phyloP scores from a whole-genome alignment of 805 yeast genomes.

The Saturnispora saitoi region DNA sequence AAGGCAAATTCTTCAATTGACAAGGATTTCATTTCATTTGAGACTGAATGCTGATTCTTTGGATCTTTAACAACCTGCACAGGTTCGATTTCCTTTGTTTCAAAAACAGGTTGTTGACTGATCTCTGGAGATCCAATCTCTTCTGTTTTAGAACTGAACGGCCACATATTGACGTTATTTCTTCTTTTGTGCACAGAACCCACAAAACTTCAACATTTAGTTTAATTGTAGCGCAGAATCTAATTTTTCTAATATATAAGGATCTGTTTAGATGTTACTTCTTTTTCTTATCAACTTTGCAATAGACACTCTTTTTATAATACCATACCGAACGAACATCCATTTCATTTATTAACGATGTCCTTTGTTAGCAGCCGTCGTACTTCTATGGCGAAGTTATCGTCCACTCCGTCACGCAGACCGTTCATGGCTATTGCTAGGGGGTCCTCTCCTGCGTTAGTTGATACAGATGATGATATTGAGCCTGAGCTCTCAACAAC shows the following conservation, averaged over 20 bases:
- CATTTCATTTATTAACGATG: neutral
- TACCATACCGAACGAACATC: too few species aligned
- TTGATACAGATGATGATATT: constrained; percentile 13
- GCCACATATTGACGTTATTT: too few species aligned
- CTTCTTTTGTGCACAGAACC: too few species aligned
- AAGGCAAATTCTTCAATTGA: constrained; percentile 43
- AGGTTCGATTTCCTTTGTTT: neutral
- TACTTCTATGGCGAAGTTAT: constrained; percentile 4
- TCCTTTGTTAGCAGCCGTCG: neutral
- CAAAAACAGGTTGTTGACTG: neutral
- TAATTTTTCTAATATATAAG: too few species aligned
- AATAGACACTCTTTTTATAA: too few species aligned
- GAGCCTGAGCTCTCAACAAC: neutral
- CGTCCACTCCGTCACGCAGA: constrained; percentile 3
- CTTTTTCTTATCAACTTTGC: too few species aligned
- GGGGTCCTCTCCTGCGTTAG: constrained; percentile 17
- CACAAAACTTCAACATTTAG: too few species aligned
- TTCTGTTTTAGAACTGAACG: too few species aligned
- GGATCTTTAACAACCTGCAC: neutral
- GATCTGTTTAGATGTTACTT: too few species aligned
- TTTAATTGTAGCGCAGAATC: too few species aligned
- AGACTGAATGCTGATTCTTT: neutral
- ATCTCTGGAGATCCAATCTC: too few species aligned
- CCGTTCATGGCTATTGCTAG: neutral
- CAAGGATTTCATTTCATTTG: constrained; percentile 23